These are phyloP conservation scores for Hypoxylon sp. DNA, from an alignment of 2,329 filamentous ascomycete species.

Conservation along the genomic window DNA sequence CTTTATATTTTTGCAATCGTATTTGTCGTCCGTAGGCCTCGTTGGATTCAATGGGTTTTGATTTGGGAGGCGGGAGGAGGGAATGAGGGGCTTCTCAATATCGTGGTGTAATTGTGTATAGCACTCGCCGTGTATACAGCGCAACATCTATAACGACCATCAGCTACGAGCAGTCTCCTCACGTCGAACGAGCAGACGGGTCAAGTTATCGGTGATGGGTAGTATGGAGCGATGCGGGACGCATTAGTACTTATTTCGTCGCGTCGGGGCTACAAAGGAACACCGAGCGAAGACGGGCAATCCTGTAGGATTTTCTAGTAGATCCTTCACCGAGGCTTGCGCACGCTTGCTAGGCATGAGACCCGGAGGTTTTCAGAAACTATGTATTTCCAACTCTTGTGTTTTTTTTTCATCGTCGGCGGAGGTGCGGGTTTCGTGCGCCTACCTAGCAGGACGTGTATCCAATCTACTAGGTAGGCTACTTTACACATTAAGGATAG, in stretches of 20 bases:
- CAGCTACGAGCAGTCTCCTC: no score
- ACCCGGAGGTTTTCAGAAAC: background rate
- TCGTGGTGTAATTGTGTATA: no score
- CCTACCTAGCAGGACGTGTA: background rate
- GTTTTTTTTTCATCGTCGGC: background rate
- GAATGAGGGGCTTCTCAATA: no score
- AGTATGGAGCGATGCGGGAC: background rate
- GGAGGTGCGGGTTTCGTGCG: background rate
- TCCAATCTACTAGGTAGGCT: background rate
- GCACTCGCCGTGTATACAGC: no score
- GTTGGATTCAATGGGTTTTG: no score
- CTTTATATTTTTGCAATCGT: no score
- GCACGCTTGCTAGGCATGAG: background rate
- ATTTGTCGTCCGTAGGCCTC: no score
- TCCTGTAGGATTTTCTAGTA: background rate
- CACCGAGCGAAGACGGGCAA: background rate
- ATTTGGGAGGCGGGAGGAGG: no score
- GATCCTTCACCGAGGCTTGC: background rate
- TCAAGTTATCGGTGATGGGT: background rate
- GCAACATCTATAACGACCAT: no score
- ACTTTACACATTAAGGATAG: background rate
- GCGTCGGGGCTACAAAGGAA: background rate
- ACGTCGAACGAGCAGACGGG: no score
- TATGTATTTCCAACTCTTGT: background rate
- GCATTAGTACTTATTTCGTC: background rate